Evolutionary conservation across 371 early-diverging fungal species (phyloP).

Genomic region (Mucor ambiguus): DNA sequence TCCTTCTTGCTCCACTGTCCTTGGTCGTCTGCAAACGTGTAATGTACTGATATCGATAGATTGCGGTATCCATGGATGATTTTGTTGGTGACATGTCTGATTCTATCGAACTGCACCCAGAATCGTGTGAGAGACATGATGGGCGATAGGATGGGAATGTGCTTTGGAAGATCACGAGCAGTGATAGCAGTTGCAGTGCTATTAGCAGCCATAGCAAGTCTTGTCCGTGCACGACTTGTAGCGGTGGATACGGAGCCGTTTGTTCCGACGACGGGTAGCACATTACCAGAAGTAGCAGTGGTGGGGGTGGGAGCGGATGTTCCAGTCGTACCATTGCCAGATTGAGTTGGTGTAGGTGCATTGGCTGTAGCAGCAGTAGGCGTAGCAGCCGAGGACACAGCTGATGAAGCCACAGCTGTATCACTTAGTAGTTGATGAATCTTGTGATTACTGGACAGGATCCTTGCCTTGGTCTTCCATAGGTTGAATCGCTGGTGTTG

Average conservation of each 20-base stretch:
- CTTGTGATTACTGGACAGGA: slow-evolving; percentile 35
- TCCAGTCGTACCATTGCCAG: background rate
- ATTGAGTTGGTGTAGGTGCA: background rate
- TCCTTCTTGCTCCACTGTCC: background rate
- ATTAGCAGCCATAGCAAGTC: background rate
- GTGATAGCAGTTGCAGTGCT: slow-evolving; percentile 5
- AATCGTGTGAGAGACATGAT: slow-evolving; percentile 42
- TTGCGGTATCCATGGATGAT: slow-evolving; percentile 33
- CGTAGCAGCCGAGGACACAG: slow-evolving; percentile 5
- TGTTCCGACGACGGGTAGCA: background rate
- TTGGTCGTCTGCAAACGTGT: slow-evolving; percentile 20
- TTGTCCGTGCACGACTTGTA: background rate
- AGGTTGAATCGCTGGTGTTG: slow-evolving; percentile 46
- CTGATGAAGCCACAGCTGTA: background rate
- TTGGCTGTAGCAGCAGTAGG: slow-evolving; percentile 6
- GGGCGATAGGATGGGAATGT: slow-evolving; percentile 38
- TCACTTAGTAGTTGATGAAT: slow-evolving; percentile 30
- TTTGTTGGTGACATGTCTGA: slow-evolving; percentile 38
- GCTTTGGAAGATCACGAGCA: slow-evolving; percentile 20
- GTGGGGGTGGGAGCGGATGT: slow-evolving; percentile 2
- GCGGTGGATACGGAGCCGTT: background rate
- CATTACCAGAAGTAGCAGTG: background rate
- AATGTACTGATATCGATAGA: slow-evolving; percentile 40
- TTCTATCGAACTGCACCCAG: slow-evolving; percentile 48
- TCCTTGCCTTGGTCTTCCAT: slow-evolving; percentile 39